These are phyloP conservation scores for Silene noctiflora DNA, from an alignment of 179 eudicot species.

Conservation along the genomic window DNA sequence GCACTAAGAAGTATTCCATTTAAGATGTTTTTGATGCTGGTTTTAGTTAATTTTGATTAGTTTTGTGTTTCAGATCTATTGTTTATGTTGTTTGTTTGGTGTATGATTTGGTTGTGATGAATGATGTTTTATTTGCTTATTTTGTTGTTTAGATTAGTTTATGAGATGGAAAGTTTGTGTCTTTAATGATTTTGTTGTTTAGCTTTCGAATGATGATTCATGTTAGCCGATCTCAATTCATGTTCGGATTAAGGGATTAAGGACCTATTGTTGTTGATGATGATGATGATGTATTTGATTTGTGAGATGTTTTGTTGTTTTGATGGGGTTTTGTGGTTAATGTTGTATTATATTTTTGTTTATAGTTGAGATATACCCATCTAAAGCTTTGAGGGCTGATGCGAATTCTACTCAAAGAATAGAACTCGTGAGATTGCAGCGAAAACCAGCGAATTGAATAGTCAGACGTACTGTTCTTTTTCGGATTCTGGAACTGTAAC, in stretches of 20 bases:
- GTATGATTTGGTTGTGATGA: background rate
- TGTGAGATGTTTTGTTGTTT: background rate
- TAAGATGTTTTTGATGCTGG: background rate
- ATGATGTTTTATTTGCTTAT: background rate
- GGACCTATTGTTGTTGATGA: constrained; percentile 13
- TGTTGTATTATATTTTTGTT: constrained; percentile 7
- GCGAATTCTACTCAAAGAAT: too few species aligned
- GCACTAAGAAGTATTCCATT: too few species aligned
- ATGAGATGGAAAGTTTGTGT: background rate
- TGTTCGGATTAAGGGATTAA: too few species aligned
- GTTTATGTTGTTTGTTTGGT: background rate
- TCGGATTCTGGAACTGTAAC: too few species aligned
- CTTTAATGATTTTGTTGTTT: constrained; percentile 2
- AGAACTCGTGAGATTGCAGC: too few species aligned
- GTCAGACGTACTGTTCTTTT: too few species aligned
- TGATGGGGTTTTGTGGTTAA: constrained; percentile 6
- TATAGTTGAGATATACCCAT: constrained; percentile 62
- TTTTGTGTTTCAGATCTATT: background rate
- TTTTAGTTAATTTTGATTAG: background rate
- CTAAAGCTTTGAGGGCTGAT: constrained; percentile 65
- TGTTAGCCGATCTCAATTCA: too few species aligned
- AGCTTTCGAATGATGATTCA: background rate
- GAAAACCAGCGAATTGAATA: too few species aligned
- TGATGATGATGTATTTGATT: too few species aligned
- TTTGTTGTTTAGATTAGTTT: background rate